Base-by-base conservation (phyloP, 2,329 filamentous ascomycete genomes). In the Fusarium keratoplasticum region DNA sequence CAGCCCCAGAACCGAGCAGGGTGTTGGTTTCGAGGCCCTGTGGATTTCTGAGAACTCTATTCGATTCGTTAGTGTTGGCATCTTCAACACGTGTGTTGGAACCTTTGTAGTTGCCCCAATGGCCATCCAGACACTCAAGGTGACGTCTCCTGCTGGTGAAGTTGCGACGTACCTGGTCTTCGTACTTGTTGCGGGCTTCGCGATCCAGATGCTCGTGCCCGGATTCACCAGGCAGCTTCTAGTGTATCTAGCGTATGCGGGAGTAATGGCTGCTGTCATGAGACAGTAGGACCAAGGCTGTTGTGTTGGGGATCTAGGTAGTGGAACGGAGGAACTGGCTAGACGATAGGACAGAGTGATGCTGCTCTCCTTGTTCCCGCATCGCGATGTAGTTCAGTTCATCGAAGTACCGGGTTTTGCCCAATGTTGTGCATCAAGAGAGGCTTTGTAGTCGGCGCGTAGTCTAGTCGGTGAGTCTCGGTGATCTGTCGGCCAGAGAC, bases 251-350 rank as follows among this genome's bases (percentile, higher is more conserved):
- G 59, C 69, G 2, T 71, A 71, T n/a, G 67, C 69, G 4, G 66
- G 67, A 8, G 63, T 71, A 4, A 63, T 71, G 54, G 69, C 69
- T 2, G 58, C 69, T 14, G 59, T 71, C 8, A 57, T 71, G 67
- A 67, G 64, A 29, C 29, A 64, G 14, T 63, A 63, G 33, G 50
- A 38, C 18, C 60, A 31, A 61, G 20, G 22, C 4, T 2, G 18
- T 22, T 10, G 1, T 20, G 10, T 14, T 6, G 6, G 38, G 22
- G 3, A 6, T 20, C 50, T 1, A 16, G 4, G 38, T 22, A 5
- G 18, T 25, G 10, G 20, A 35, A 50, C 16, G 42, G 40, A 16
- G 40, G 14, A 13, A 35, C 27, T 2, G 31, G n/a, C 20, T 33
- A 1, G 36, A 20, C 18, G 5, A 31, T n/a, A 13, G 25, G 8